Conservation (phyloP, 2,329 filamentous ascomycete genomes). For the Pseudopithomyces maydicus region DNA sequence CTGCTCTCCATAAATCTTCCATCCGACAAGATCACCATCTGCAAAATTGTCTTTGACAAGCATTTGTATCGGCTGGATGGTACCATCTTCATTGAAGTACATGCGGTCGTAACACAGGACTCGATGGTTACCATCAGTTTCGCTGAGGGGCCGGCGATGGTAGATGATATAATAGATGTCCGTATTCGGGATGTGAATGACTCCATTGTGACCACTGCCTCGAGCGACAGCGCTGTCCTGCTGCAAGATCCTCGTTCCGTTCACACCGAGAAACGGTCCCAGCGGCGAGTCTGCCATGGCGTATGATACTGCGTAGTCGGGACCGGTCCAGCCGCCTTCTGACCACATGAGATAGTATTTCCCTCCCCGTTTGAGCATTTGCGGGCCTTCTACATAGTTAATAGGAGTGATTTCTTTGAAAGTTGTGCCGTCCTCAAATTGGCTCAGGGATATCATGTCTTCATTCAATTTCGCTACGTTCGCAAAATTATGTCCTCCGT, state of each 20-base stretch:
- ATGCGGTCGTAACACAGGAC: constrained; percentile 10
- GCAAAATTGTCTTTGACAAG: constrained; percentile 10
- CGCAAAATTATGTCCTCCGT: constrained; percentile 7
- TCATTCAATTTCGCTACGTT: constrained; percentile 11
- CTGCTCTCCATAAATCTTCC: not conserved
- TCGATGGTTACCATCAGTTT: constrained; percentile 3
- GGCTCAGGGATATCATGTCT: constrained; percentile 4
- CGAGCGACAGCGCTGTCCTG: constrained; percentile 7
- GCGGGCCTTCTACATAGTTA: constrained; percentile 9
- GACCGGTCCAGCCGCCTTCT: constrained; percentile 9
- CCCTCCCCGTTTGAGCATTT: constrained; percentile 8
- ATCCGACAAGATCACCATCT: constrained; percentile 8
- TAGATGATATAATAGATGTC: constrained; percentile 12
- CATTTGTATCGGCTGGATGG: constrained; percentile 7
- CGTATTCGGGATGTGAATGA: constrained; percentile 7
- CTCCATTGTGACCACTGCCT: constrained; percentile 8
- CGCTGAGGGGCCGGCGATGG: constrained; percentile 7
- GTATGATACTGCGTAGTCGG: constrained; percentile 9
- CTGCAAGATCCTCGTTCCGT: constrained; percentile 4
- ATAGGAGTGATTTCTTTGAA: constrained; percentile 10
- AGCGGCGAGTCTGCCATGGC: constrained; percentile 8
- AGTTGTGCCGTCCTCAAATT: constrained; percentile 5
- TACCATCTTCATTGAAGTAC: constrained; percentile 9
- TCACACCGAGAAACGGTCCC: not conserved
- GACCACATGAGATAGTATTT: constrained; percentile 14